phyloP scores from a whole-genome alignment of 192 early-diverging fungal species.

The Martensiomyces pterosporus region DNA sequence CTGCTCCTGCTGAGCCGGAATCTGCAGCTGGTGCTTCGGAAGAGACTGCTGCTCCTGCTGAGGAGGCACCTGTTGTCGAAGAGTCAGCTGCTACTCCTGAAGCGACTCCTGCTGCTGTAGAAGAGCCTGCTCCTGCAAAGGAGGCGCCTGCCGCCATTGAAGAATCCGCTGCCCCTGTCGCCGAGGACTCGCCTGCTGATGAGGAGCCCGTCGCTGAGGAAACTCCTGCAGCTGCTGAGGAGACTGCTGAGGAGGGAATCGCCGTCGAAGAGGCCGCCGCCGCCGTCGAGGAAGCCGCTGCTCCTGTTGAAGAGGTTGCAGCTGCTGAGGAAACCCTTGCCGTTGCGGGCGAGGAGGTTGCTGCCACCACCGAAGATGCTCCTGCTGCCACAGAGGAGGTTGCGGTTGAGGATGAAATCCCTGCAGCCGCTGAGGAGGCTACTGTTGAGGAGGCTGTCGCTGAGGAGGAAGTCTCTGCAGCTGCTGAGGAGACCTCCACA shows the following conservation, averaged over 20 bases:
- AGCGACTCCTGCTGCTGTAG: background rate
- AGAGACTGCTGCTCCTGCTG: constrained; percentile 2
- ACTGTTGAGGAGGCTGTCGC: background rate
- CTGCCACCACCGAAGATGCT: constrained; percentile 4
- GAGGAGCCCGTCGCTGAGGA: background rate
- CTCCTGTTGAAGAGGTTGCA: background rate
- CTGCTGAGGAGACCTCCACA: background rate
- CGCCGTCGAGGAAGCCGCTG: constrained; percentile 13
- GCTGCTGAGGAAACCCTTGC: background rate
- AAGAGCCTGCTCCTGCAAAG: constrained; percentile 3
- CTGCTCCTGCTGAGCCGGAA: background rate
- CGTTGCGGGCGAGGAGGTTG: constrained; percentile 5
- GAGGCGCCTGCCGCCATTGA: background rate
- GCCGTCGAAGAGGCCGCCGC: background rate
- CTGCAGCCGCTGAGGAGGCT: background rate
- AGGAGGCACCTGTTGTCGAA: constrained; percentile 3
- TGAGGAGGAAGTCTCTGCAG: too few relatives aligned
- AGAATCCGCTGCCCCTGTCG: background rate
- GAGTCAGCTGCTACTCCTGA: too few relatives aligned
- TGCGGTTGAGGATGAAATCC: background rate
- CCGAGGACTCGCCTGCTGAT: background rate
- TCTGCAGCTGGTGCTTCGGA: constrained; percentile 1
- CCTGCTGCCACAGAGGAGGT: constrained; percentile 1
- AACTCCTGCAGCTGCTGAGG: background rate
- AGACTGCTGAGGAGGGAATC: background rate